Base-by-base conservation (phyloP, 106 monocot genomes). In the Phalaenopsis aphrodite region DNA sequence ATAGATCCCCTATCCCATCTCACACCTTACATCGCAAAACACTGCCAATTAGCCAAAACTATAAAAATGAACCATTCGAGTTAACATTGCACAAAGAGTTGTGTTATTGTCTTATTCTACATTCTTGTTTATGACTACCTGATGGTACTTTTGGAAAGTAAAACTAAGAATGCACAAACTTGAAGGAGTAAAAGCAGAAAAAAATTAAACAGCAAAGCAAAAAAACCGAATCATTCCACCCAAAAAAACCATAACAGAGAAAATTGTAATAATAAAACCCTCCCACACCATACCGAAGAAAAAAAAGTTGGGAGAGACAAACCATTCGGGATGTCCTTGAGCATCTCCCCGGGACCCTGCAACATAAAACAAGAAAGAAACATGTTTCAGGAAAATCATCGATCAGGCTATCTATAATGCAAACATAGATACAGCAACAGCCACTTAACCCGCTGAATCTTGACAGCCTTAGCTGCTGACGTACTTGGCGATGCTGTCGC, bases 321-420 rank as follows among this genome's bases (percentile, higher is more conserved):
- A 96, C 96, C 91, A 86, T 96, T 96, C 3, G 96, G 96, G 24
- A 96, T 96, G 80, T 96, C 96, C 76, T 86, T 93, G 68, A 96
- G 86, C 83, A 86, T 93, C 5, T 87, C 88, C 68, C 96, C 96
- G 11, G 90, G 57, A 86, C 96, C 96, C 96, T 95, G 74, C 8
- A 85, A 79, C 10, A 71, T 30, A 71, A 14, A 67, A 55, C 78
- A 76, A 71, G 58, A 57, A 75, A 69, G 69, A 69, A 69, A 0
- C 15, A 69, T 23, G 69, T 39, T 38, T 69, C 37, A 69, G 4
- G n/a, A 36, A 61, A 69, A 69, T 16, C 38, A 69, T 39, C 14
- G 21, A 12, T 39, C 37, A 69, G 39, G 14, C 12, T 4, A 42
- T 3, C 41, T 1, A 56, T 16, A n/a, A 65, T 7, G 4, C 55